Percentiles rank a stretch among this genome's conserved stretches.
These are phyloP conservation scores for Cyclotella choctawhatcheeana DNA, from an alignment of 108 stramenopile genomes.

Conservation along the genomic window DNA sequence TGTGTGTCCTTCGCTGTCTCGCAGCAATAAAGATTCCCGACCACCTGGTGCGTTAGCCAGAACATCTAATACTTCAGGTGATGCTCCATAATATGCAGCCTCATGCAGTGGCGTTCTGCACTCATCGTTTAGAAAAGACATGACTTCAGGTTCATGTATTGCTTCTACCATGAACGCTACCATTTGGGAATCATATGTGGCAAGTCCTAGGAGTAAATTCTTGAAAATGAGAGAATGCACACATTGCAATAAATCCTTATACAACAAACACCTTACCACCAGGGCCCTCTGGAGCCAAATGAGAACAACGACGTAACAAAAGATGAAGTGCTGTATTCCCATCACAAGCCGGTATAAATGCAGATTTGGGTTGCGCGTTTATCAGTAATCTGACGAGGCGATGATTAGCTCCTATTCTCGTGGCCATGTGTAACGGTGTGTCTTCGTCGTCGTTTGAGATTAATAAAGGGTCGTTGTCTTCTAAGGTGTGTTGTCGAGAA, in stretches of 20 bases:
- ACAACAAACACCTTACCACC: too few relatives aligned
- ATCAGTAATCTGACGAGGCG: constrained; percentile 11
- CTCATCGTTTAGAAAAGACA: neutral
- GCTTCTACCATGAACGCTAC: neutral
- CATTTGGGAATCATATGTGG: constrained; percentile 12
- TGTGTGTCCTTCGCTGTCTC: constrained; percentile 22
- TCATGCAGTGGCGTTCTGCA: constrained; percentile 20
- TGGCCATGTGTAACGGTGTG: constrained; percentile 20
- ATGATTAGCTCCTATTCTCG: constrained; percentile 15
- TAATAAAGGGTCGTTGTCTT: too few relatives aligned
- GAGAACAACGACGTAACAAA: constrained; percentile 7
- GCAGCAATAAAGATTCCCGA: constrained; percentile 3
- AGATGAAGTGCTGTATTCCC: constrained; percentile 21
- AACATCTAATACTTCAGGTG: constrained; percentile 11
- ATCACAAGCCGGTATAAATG: constrained; percentile 17
- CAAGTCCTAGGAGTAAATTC: too few relatives aligned
- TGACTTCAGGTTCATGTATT: neutral
- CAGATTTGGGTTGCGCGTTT: neutral
- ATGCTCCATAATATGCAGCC: constrained; percentile 19
- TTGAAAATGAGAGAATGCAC: too few relatives aligned
- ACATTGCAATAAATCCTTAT: too few relatives aligned
- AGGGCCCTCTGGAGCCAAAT: constrained; percentile 18
- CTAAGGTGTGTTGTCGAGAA: too few relatives aligned
- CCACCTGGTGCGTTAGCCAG: constrained; percentile 7
- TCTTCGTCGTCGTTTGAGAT: constrained; percentile 25